phyloP scores from a whole-genome alignment of 2,329 filamentous ascomycete genomes.

The Phialophora tarda region DNA sequence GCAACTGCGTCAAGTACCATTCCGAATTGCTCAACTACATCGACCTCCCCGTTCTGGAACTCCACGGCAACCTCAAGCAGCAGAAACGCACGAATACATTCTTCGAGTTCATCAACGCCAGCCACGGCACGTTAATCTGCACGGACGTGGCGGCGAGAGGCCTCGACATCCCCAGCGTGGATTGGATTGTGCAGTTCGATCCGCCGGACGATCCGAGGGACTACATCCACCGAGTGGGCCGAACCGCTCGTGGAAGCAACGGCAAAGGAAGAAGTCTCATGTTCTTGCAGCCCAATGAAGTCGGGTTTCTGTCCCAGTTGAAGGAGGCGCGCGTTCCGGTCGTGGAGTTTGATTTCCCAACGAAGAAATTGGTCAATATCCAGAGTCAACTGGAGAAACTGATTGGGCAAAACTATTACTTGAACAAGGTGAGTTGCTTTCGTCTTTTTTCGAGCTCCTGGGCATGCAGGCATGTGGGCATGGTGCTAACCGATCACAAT shows the following conservation, averaged over 20 bases:
- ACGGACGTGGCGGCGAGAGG: slow-evolving; percentile 96
- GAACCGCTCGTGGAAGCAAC: slow-evolving; percentile 84
- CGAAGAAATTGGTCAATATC: slow-evolving; percentile 88
- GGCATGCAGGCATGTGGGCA: background rate
- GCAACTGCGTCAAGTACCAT: slow-evolving; percentile 94
- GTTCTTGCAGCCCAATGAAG: slow-evolving; percentile 89
- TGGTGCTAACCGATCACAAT: slow-evolving; percentile 2
- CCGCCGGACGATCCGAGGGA: slow-evolving; percentile 88
- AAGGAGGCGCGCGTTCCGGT: slow-evolving; percentile 91
- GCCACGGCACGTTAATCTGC: slow-evolving; percentile 86
- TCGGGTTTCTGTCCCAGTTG: slow-evolving; percentile 89
- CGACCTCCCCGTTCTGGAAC: slow-evolving; percentile 82
- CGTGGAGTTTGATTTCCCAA: slow-evolving; percentile 93
- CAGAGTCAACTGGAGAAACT: slow-evolving; percentile 92
- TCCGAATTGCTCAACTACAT: slow-evolving; percentile 97
- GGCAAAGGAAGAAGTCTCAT: slow-evolving; percentile 86
- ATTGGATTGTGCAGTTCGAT: slow-evolving; percentile 96
- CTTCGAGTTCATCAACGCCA: slow-evolving; percentile 91
- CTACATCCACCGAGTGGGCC: slow-evolving; percentile 95
- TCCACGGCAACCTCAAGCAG: slow-evolving; percentile 97
- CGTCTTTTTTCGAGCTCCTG: slow-evolving; percentile 11
- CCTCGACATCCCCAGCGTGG: slow-evolving; percentile 92
- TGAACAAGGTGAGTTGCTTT: slow-evolving; percentile 72
- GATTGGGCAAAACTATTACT: slow-evolving; percentile 93
- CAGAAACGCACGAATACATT: slow-evolving; percentile 99